phyloP scores from a whole-genome alignment of 1,284 basidiomycete species.

The Inonotus obliquus region DNA sequence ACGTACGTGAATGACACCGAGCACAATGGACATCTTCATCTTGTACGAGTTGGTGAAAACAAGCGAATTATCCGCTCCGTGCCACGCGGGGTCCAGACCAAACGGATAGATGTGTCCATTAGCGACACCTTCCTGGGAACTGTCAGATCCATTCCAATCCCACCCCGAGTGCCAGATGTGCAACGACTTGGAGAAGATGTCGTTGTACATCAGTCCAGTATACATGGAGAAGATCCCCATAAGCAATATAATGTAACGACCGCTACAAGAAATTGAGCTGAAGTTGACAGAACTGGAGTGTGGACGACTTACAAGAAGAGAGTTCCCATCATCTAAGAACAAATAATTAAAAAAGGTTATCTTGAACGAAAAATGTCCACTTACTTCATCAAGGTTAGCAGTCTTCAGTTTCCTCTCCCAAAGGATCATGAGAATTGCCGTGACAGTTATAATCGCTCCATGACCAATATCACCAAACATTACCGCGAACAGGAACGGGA shows the following conservation, averaged over 20 bases:
- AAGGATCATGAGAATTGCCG: conserved; percentile 82
- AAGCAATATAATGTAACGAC: conserved; percentile 96
- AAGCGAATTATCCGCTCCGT: conserved; percentile 87
- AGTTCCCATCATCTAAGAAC: conserved; percentile 69
- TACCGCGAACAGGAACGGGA: conserved; percentile 98
- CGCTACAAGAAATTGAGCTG: conserved; percentile 43
- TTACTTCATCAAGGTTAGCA: conserved; percentile 73
- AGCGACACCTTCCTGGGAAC: conserved; percentile 46
- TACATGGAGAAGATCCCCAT: conserved; percentile 97
- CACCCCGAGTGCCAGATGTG: conserved; percentile 89
- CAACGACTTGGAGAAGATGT: conserved; percentile 94
- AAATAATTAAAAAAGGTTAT: conserved; percentile 17
- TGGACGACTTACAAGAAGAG: conserved; percentile 82
- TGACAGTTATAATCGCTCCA: conserved; percentile 78
- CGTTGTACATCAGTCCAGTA: conserved; percentile 98
- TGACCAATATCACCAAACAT: conserved; percentile 99
- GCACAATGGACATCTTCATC: conserved; percentile 99
- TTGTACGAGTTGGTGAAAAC: conserved; percentile 99
- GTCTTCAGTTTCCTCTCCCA: conserved; percentile 80
- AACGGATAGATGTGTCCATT: conserved; percentile 83
- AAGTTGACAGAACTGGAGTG: conserved; percentile 4
- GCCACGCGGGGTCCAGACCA: conserved; percentile 95
- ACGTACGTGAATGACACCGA: conserved; percentile 94
- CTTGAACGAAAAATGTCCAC: conserved; percentile 21
- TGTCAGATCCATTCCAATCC: conserved; percentile 61